These are phyloP conservation scores for Pseudogymnoascus sp. DNA, from an alignment of 2,329 filamentous ascomycete genomes.

Conservation along the genomic window DNA sequence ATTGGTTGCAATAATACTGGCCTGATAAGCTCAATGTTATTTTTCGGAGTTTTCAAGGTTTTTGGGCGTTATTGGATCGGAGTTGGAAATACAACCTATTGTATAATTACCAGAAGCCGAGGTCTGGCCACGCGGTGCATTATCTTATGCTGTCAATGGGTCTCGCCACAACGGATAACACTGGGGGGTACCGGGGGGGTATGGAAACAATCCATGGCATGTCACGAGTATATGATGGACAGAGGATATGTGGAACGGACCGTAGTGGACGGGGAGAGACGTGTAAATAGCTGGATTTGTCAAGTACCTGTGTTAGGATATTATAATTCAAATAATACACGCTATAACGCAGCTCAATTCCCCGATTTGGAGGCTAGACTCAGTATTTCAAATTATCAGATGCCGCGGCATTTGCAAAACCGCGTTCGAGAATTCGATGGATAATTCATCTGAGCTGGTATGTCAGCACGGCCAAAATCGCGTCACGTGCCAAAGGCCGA, in stretches of 20 bases:
- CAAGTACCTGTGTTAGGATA: not conserved
- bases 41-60: not conserved
- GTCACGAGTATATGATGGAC: not conserved
- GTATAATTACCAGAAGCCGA: slow-evolving; percentile 1
- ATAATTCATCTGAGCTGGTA: not conserved
- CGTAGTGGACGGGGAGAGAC: not conserved
- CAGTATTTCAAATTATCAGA: slow-evolving; percentile 7
- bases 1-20: not conserved
- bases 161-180: not conserved
- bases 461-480: not conserved
- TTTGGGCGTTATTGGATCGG: slow-evolving; percentile 3
- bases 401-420: not conserved
- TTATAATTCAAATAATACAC: not conserved
- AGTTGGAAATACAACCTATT: not conserved
- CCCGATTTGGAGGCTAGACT: not conserved
- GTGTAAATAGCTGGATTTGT: slow-evolving; percentile 1
- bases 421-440: not conserved
- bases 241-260: not conserved
- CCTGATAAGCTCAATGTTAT: not conserved
- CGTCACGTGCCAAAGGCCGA: slow-evolving; percentile 3
- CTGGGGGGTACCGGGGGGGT: not conserved
- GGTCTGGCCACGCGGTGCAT: not conserved
- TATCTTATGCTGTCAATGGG: not conserved
- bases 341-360: not conserved
- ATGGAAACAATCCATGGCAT: not conserved